Conservation (phyloP, 1,284 basidiomycete genomes). For the Flammula alnicola region DNA sequence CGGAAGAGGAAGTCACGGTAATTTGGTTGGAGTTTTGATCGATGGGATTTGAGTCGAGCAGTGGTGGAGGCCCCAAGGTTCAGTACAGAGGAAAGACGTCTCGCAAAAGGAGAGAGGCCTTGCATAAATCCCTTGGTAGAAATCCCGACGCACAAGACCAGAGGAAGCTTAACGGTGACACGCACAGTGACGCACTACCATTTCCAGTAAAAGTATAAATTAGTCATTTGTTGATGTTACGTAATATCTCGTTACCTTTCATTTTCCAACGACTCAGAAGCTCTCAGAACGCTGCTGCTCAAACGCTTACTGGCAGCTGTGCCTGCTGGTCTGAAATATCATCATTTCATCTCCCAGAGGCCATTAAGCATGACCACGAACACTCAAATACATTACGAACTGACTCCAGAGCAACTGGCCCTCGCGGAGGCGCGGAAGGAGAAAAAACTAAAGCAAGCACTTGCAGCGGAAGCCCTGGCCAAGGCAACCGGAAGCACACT, state of each 20-base stretch:
- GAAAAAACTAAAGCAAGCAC: constrained; percentile 44
- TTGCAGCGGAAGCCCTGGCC: constrained; percentile 10
- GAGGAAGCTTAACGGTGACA: no score
- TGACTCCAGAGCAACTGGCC: constrained; percentile 60
- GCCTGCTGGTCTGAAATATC: no score
- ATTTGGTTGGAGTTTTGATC: constrained; percentile 18
- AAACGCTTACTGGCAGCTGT: no score
- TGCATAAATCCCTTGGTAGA: constrained; percentile 33
- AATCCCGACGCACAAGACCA: background rate
- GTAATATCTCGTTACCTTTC: no score
- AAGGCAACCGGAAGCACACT: constrained; percentile 35
- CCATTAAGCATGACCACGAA: background rate
- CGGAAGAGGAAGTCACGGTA: constrained; percentile 30
- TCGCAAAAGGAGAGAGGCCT: constrained; percentile 37
- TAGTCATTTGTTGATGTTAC: no score
- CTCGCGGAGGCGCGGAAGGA: constrained; percentile 57
- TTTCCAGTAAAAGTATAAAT: no score
- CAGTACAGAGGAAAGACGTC: constrained; percentile 23
- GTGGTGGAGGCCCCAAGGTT: constrained; percentile 19
- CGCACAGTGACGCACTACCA: no score
- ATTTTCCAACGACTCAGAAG: no score
- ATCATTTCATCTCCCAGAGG: background rate
- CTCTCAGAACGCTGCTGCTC: no score
- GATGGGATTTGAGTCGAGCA: constrained; percentile 12
- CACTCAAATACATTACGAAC: constrained; percentile 25